Base-by-base conservation (phyloP, 1,139 yeast species). In the Pneumocystis canis region DNA sequence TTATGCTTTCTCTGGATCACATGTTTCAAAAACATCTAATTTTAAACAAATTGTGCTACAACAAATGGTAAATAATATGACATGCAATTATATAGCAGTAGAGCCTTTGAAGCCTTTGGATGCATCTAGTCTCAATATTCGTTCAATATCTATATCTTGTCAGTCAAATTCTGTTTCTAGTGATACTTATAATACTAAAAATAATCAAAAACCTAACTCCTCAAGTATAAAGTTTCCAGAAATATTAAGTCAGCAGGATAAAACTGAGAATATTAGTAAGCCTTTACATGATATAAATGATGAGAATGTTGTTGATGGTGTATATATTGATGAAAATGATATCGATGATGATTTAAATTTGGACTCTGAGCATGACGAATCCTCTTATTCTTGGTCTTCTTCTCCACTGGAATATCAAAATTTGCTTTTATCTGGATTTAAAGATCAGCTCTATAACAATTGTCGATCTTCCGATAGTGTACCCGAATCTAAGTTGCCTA, bases 321-420 rank as follows among this genome's bases (percentile, higher is more conserved):
- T 65, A 28, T 56, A 57, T 32, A 57, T 65, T 32, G 59, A 64
- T 41, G 64, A 65, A 60, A 61, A 58, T 32, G 65, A 65, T 59
- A 60, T 65, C 11, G 66, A 65, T 31, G 66, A 65, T 40, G 63
- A 65, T 30, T 28, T 63, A 20, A 53, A 60, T 11, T 35, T 61
- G 25, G 62, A 63, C 25, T 61, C 61, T 35, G 62, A 63, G 18
- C 57, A 37, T 40, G 64, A 58, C 37, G 56, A 39, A 37, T 37
- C 53, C 20, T 30, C 47, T 41, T 56, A 33, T 40, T 60, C 61
- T 53, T 32, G 60, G 59, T 40, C 57, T 28, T 14, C 58, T 16
- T 58, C 58, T 32, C 32, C 58, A 20, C 16, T 47, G 47, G 59
- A 61, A 58, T 53, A 60, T 47, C 58, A 56, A 57, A 60, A 40